A percentile compares a stretch with the other conserved stretches of the same genome.
These are phyloP conservation scores for Trapa incisa DNA, from an alignment of 345 rosid species.

Conservation along the genomic window DNA sequence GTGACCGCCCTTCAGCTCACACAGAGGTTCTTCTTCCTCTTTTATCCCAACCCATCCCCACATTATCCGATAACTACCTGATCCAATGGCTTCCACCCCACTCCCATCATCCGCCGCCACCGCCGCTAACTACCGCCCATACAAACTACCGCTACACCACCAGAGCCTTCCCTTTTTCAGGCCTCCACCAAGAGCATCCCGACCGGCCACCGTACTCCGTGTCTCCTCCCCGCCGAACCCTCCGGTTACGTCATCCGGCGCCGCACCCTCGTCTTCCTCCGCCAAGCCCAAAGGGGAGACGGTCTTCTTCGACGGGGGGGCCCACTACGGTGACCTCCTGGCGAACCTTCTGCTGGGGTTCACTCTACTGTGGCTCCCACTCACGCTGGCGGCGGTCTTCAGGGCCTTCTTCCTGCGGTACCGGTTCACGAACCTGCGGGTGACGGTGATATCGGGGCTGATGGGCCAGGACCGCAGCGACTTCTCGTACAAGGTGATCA, in stretches of 20 bases:
- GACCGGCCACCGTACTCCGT: slow-evolving; percentile 28
- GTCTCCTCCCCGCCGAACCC: slow-evolving; percentile 45
- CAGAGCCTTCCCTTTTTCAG: slow-evolving; percentile 3
- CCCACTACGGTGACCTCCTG: slow-evolving; percentile 10
- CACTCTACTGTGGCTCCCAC: slow-evolving; percentile 81
- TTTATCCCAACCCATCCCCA: not conserved
- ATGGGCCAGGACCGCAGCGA: slow-evolving; percentile 79
- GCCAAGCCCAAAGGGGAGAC: slow-evolving; percentile 43
- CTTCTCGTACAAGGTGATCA: slow-evolving; percentile 79
- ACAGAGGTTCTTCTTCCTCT: not conserved
- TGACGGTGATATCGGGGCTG: slow-evolving; percentile 79
- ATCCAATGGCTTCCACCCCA: slow-evolving; percentile 23
- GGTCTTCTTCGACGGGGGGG: slow-evolving; percentile 28
- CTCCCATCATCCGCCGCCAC: slow-evolving; percentile 16
- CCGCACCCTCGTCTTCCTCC: slow-evolving; percentile 11
- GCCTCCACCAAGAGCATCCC: slow-evolving; percentile 4
- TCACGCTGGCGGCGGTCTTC: slow-evolving; percentile 81
- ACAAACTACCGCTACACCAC: slow-evolving; percentile 5
- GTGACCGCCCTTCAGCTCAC: no score
- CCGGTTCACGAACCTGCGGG: slow-evolving; percentile 86
- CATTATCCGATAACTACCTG: not conserved
- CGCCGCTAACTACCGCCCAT: slow-evolving; percentile 13
- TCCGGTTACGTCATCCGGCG: slow-evolving; percentile 10
- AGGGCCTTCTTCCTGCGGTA: slow-evolving; percentile 71
- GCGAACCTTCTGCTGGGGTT: slow-evolving; percentile 45